Evolutionary conservation across 2,329 filamentous ascomycete genomes (phyloP), one percentile per base, ranked within the genome.

Genomic region (Cadophora luteo-olivacea): DNA sequence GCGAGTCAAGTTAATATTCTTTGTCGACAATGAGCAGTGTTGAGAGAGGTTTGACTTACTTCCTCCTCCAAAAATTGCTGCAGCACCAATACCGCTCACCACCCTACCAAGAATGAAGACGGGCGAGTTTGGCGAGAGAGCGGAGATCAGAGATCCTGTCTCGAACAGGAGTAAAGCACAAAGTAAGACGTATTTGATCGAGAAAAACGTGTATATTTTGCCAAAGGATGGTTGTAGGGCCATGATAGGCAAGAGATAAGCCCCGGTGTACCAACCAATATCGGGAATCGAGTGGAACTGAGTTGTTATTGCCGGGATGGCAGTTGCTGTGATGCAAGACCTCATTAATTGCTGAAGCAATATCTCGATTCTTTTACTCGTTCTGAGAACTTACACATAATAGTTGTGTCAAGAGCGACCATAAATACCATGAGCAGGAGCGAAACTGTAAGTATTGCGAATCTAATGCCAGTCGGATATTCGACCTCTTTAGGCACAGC

Each of bases 221-320:
- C 72, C 72, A 61, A 69, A 75, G 1, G 68, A 66, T 25, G 66
- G 71, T 45, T 73, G 71, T 6, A 71, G 77, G 32, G 78, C 71
- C 61, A 75, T 77, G 67, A 76, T 73, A 1, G 77, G 73, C 32
- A 80, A 74, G 4, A 78, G 67, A 64, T 78, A 79, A 0, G 77
- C 75, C 22, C 75, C 74, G 48, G 72, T 74, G 69, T 80, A 80
- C 78, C 79, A 80, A 16, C 78, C 77, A 9, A 80, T 74, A 67
- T 80, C 76, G 48, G 75, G 69, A 16, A 79, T 74, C 33, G 75
- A 77, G 19, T 79, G 75, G 66, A 81, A 80, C 24, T 77, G 74
- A 19, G 70, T 66, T 1, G 78, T 80, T 41, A 81, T 81, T 41
- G 77, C 76, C 7, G 80, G 80, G 41, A 80, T 79, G 9, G 80